A percentile compares a stretch with the other conserved stretches of the same genome.
phyloP scores from a whole-genome alignment of 257 asterid genomes.

The Petunia secreta region DNA sequence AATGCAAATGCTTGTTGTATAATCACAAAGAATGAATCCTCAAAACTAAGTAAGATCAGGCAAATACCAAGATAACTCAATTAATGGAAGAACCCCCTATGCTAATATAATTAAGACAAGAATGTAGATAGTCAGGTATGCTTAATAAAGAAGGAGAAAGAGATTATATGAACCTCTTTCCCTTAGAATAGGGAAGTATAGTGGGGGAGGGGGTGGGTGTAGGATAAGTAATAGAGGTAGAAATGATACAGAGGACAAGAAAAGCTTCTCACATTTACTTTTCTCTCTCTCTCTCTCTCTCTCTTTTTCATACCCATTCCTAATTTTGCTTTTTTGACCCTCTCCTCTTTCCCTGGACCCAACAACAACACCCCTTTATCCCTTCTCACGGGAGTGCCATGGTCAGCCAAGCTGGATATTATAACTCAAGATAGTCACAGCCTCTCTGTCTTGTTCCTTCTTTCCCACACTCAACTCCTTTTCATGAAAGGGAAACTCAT shows the following conservation, averaged over 20 bases:
- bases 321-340: conserved; percentile 36
- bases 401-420: conserved; percentile 60
- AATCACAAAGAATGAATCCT: conserved; percentile 37
- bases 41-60: conserved; percentile 46
- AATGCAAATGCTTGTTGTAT: conserved; percentile 39
- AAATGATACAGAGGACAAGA: conserved; percentile 34
- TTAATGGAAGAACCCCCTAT: conserved; percentile 22
- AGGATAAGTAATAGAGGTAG: conserved; percentile 39
- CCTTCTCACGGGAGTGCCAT: conserved; percentile 73
- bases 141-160: conserved; percentile 27
- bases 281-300: conserved; percentile 30
- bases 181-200: conserved; percentile 38
- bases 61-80: conserved; percentile 22
- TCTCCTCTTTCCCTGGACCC: conserved; percentile 51
- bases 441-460: conserved; percentile 49
- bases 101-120: conserved; percentile 1
- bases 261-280: conserved; percentile 31
- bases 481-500: conserved; percentile 58
- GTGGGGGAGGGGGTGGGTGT: conserved; percentile 35
- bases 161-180: conserved; percentile 27
- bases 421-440: conserved; percentile 37
- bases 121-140: conserved; percentile 21
- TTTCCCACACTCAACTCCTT: conserved; percentile 54
- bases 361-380: conserved; percentile 52
- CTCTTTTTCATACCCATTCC: conserved; percentile 23